phyloP scores from a whole-genome alignment of 805 yeast genomes.

The Priceomyces medius region DNA sequence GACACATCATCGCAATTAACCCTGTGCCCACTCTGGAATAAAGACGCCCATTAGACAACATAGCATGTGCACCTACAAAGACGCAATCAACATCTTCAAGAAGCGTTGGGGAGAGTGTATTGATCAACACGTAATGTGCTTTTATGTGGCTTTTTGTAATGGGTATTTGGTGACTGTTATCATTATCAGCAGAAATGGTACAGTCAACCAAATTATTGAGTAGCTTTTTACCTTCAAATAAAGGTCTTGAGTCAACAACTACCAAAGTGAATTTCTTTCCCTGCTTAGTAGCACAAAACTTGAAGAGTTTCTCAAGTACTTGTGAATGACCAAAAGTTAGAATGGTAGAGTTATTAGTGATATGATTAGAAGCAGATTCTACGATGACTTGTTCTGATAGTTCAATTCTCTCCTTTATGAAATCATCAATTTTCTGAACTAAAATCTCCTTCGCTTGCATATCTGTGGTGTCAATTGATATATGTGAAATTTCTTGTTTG shows the following conservation, averaged over 20 bases:
- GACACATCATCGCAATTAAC: conserved; percentile 86
- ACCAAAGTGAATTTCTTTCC: conserved; percentile 72
- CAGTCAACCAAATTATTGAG: conserved; percentile 59
- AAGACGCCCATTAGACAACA: conserved; percentile 90
- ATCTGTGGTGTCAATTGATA: conserved; percentile 72
- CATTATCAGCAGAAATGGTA: conserved; percentile 18
- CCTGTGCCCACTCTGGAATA: conserved; percentile 96
- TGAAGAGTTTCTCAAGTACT: conserved; percentile 73
- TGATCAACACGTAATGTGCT: conserved; percentile 75
- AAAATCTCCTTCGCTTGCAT: conserved; percentile 65
- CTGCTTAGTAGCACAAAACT: conserved; percentile 60
- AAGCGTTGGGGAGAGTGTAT: conserved; percentile 70
- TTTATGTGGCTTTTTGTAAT: conserved; percentile 57
- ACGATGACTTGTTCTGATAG: conserved; percentile 81
- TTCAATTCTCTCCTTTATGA: conserved; percentile 80
- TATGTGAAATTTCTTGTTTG: conserved; percentile 84
- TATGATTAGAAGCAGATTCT: conserved; percentile 74
- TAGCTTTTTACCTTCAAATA: conserved; percentile 86
- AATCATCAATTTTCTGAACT: conserved; percentile 69
- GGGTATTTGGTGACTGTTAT: conserved; percentile 20
- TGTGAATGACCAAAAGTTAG: conserved; percentile 87
- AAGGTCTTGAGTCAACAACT: conserved; percentile 89
- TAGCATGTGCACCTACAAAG: conserved; percentile 94
- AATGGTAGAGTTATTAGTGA: conserved; percentile 72
- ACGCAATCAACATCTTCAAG: conserved; percentile 87